Percentiles rank a stretch among this genome's conserved stretches.
Conservation (phyloP, 371 early-diverging fungal genomes). For the Rhizopus arrhizus region DNA sequence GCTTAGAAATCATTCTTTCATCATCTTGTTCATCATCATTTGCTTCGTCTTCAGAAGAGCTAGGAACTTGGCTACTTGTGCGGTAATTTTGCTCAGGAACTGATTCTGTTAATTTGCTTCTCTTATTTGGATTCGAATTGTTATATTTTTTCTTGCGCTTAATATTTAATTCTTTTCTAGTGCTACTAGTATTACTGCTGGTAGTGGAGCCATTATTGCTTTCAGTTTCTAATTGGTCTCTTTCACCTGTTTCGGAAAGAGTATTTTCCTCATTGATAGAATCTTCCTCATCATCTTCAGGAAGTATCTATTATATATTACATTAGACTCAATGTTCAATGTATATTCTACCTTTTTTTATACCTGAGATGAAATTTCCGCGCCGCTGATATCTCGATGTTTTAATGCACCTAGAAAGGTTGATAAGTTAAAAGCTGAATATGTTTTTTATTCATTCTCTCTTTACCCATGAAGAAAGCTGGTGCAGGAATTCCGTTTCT, state of each 20-base stretch:
- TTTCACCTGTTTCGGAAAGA: background rate
- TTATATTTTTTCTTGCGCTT: background rate
- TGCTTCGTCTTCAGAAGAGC: constrained; percentile 23
- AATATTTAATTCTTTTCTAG: background rate
- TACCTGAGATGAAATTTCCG: constrained; percentile 76
- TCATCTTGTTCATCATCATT: constrained; percentile 5
- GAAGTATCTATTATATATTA: constrained; percentile 22
- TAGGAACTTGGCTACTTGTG: constrained; percentile 20
- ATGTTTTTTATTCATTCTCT: background rate
- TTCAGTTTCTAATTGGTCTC: background rate
- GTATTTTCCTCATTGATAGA: background rate
- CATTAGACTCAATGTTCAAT: background rate
- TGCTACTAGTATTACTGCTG: background rate
- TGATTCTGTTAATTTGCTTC: background rate
- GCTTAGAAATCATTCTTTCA: background rate
- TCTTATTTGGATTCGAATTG: background rate
- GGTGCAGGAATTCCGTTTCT: constrained; percentile 65
- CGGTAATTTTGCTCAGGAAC: constrained; percentile 3
- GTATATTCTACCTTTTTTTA: background rate
- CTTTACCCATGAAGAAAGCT: constrained; percentile 64
- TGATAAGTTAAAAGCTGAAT: background rate
- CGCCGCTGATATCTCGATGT: constrained; percentile 75
- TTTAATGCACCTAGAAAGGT: constrained; percentile 60
- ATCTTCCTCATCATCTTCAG: constrained; percentile 21
- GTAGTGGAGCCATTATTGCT: background rate